phyloP scores from a whole-genome alignment of 805 yeast genomes.

The Yarrowia deformans region DNA sequence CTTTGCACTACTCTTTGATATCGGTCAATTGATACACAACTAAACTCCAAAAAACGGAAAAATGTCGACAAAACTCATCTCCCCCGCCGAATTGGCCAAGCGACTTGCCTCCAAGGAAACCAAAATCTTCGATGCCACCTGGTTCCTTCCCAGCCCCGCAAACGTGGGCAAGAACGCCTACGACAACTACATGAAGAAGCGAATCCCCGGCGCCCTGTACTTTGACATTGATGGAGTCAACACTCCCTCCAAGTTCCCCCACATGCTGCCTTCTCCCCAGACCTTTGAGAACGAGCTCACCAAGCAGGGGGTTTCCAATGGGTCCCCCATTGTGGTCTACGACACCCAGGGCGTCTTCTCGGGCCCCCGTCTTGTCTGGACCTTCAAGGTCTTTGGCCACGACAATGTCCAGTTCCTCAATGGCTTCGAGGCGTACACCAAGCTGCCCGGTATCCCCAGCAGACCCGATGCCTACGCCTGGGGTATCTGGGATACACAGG shows the following conservation, averaged over 20 bases:
- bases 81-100: constrained; percentile 36
- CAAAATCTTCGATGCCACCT: constrained; percentile 77
- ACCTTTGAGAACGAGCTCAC: constrained; percentile 60
- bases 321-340: constrained; percentile 77
- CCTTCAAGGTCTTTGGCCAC: constrained; percentile 81
- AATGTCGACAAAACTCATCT: constrained; percentile 24
- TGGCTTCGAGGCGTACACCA: constrained; percentile 64
- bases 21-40: neutral
- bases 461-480: constrained; percentile 43
- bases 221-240: constrained; percentile 79
- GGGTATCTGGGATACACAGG: constrained; percentile 50
- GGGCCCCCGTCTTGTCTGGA: constrained; percentile 93
- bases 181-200: constrained; percentile 61
- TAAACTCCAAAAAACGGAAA: neutral
- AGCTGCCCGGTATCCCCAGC: constrained; percentile 44
- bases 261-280: constrained; percentile 78
- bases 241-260: constrained; percentile 77
- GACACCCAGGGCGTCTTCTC: constrained; percentile 87
- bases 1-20: neutral
- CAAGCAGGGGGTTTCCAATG: constrained; percentile 47
- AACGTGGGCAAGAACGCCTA: constrained; percentile 58
- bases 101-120: constrained; percentile 50
- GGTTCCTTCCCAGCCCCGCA: constrained; percentile 86
- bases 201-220: constrained; percentile 72
- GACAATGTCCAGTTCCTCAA: constrained; percentile 71